Evolutionary conservation across 2,329 filamentous ascomycete species (phyloP).

Genomic region (Colletotrichum trifolii): DNA sequence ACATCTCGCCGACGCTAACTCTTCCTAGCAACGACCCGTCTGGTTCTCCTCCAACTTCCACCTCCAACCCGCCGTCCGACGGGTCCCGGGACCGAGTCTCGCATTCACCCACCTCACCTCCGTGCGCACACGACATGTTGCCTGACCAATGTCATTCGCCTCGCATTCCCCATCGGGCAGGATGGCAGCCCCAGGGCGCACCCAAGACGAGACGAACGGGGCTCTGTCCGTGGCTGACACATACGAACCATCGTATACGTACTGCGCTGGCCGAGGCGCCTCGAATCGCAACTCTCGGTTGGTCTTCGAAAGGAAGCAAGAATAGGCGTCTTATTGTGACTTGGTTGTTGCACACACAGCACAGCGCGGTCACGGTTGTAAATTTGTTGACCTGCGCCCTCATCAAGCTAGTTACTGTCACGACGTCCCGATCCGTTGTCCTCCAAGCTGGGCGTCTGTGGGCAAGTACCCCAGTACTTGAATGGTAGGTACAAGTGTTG

Average conservation of each 20-base stretch:
- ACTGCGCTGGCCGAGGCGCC: no score
- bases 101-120: slow-evolving; percentile 17
- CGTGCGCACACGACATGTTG: slow-evolving; percentile 27
- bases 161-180: slow-evolving; percentile 26
- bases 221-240: slow-evolving; percentile 6
- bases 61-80: slow-evolving; percentile 24
- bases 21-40: slow-evolving; percentile 19
- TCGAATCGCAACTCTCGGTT: not conserved
- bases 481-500: slow-evolving; percentile 14
- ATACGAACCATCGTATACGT: not conserved
- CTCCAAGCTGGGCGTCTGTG: slow-evolving; percentile 25
- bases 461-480: slow-evolving; percentile 11
- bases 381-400: slow-evolving; percentile 16
- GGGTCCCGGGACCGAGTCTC: slow-evolving; percentile 27
- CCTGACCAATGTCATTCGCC: slow-evolving; percentile 16
- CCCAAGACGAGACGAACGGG: slow-evolving; percentile 6
- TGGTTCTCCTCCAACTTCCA: slow-evolving; percentile 19
- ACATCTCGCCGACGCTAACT: slow-evolving; percentile 35
- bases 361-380: slow-evolving; percentile 10
- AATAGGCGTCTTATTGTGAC: slow-evolving; percentile 27
- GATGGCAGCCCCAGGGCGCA: slow-evolving; percentile 9
- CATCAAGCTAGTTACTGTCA: slow-evolving; percentile 30
- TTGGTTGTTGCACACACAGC: not conserved
- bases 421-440: slow-evolving; percentile 34
- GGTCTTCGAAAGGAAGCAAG: no score